Percentiles rank a stretch among this genome's conserved stretches.
phyloP scores from a whole-genome alignment of 306 rosid genomes.

The Ormosia semicastrata region DNA sequence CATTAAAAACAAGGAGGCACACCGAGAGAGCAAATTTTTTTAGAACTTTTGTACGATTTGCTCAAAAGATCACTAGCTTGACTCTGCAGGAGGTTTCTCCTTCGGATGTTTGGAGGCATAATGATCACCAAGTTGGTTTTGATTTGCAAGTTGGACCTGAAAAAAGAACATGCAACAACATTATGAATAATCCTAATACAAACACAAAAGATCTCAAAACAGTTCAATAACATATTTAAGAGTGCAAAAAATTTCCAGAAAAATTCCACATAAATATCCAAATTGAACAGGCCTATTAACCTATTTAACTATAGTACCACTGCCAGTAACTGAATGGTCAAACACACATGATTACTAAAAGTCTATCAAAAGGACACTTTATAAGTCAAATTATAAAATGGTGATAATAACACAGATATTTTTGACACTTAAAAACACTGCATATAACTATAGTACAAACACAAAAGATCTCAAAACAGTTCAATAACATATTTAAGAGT shows the following conservation, averaged over 20 bases:
- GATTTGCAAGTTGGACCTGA: constrained; percentile 85
- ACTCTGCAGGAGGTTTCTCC: constrained; percentile 73
- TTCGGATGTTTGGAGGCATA: constrained; percentile 94
- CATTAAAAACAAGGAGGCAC: constrained; percentile 27
- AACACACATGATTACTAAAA: neutral
- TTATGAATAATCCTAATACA: constrained; percentile 12
- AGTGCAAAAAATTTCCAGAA: neutral
- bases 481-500: neutral
- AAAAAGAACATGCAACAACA: constrained; percentile 22
- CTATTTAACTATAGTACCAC: neutral
- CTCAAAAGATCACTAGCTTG: constrained; percentile 45
- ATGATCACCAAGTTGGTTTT: constrained; percentile 82
- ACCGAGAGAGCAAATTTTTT: constrained; percentile 11
- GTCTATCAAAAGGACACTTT: neutral
- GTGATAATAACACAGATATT: no score
- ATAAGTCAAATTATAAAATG: neutral
- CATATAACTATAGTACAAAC: neutral
- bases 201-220: neutral
- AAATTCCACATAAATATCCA: neutral
- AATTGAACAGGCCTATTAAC: neutral
- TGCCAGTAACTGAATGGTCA: constrained; percentile 11
- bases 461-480: neutral
- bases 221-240: neutral
- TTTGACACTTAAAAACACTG: no score
- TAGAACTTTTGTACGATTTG: constrained; percentile 7